A percentile compares a stretch with the other conserved stretches of the same genome.
Conservation (phyloP, 768 basidiomycete genomes). For the Rhizopogon vinicolor region DNA sequence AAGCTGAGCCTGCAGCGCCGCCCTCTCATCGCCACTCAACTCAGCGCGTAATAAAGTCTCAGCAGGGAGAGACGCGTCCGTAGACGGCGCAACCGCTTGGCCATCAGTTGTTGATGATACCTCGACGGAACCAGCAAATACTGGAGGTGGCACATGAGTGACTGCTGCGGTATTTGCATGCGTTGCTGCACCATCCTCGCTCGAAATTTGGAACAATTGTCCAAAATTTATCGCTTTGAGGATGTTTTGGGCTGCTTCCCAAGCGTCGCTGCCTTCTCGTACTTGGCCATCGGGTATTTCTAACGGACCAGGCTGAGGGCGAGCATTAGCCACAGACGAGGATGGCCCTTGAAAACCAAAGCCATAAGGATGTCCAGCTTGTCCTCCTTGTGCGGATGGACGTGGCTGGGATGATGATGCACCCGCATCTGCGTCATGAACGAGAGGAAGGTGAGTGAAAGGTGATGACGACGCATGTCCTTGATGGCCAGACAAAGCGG, state of each 20-base stretch:
- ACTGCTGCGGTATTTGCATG: neutral
- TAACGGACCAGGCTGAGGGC: constrained; percentile 9
- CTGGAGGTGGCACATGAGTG: neutral
- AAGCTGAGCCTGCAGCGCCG: constrained; percentile 69
- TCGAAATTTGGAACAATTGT: constrained; percentile 38
- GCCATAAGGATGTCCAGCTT: constrained; percentile 35
- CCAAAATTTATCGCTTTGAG: constrained; percentile 75
- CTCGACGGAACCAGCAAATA: neutral
- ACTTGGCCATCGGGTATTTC: constrained; percentile 16
- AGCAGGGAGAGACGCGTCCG: neutral
- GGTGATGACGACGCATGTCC: constrained; percentile 36
- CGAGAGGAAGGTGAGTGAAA: constrained; percentile 55
- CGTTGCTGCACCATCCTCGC: constrained; percentile 15
- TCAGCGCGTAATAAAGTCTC: constrained; percentile 11
- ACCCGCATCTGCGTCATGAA: constrained; percentile 23
- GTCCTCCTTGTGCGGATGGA: constrained; percentile 27
- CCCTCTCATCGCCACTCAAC: constrained; percentile 44
- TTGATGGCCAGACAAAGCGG: constrained; percentile 24
- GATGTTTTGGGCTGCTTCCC: constrained; percentile 76
- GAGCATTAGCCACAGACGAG: constrained; percentile 17
- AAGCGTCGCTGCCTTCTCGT: constrained; percentile 53
- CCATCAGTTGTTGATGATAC: constrained; percentile 2
- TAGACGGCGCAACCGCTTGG: neutral
- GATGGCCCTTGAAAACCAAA: constrained; percentile 25
- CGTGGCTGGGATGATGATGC: constrained; percentile 32